phyloP scores from a whole-genome alignment of 1,139 yeast genomes.

The Suhomyces panamericanus region DNA sequence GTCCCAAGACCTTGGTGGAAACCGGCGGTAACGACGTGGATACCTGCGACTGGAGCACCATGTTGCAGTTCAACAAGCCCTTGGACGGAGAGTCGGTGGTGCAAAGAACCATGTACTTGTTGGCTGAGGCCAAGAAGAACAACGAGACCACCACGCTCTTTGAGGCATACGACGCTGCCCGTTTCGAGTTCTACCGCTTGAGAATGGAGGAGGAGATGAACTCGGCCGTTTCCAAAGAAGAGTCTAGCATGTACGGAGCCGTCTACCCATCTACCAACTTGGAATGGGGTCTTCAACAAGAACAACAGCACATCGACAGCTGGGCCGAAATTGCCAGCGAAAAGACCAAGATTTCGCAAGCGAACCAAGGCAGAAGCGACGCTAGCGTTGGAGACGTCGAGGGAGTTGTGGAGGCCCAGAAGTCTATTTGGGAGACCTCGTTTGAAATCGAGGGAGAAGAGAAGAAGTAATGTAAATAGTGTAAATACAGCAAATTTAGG shows the following conservation, averaged over 20 bases:
- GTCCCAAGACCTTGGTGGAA: constrained; percentile 87
- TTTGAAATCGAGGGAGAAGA: constrained; percentile 12
- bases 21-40: constrained; percentile 53
- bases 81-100: constrained; percentile 94
- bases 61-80: constrained; percentile 70
- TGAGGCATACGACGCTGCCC: constrained; percentile 81
- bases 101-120: constrained; percentile 79
- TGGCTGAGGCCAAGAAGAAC: constrained; percentile 38
- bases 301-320: constrained; percentile 65
- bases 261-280: constrained; percentile 61
- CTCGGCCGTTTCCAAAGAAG: constrained; percentile 76
- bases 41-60: constrained; percentile 71
- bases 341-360: constrained; percentile 50
- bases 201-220: constrained; percentile 84
- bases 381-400: constrained; percentile 28
- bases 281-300: constrained; percentile 68
- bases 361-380: constrained; percentile 37
- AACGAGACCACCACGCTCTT: constrained; percentile 40
- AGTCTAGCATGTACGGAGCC: constrained; percentile 82
- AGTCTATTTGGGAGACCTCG: constrained; percentile 19
- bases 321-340: constrained; percentile 76
- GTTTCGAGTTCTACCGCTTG: constrained; percentile 82
- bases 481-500: neutral
- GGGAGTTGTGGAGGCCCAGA: constrained; percentile 21
- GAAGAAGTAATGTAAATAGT: constrained; percentile 9